phyloP scores from a whole-genome alignment of 2,329 filamentous ascomycete species.

The Aspergillus vadensis region DNA sequence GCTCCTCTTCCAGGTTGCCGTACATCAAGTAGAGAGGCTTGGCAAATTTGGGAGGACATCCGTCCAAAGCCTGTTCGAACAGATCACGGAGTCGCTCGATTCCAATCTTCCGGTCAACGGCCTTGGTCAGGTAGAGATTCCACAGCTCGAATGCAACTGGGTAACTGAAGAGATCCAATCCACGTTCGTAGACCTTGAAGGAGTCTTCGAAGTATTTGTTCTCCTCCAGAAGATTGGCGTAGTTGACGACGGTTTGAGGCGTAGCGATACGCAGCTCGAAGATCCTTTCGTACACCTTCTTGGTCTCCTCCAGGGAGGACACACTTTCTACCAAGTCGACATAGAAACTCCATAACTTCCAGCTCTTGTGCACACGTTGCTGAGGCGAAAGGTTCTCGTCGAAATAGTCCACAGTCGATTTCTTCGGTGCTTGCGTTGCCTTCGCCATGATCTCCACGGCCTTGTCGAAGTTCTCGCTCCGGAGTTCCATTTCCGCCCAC shows the following conservation, averaged over 20 bases:
- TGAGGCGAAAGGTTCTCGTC: constrained; percentile 92
- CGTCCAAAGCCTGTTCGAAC: constrained; percentile 95
- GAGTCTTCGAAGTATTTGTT: constrained; percentile 95
- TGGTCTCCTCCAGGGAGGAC: constrained; percentile 84
- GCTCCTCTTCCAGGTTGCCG: constrained; percentile 92
- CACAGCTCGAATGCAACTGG: constrained; percentile 97
- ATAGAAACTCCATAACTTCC: constrained; percentile 99
- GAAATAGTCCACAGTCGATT: constrained; percentile 98
- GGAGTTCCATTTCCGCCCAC: constrained; percentile 97
- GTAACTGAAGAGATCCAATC: constrained; percentile 96
- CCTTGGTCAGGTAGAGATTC: constrained; percentile 97
- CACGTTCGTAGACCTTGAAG: constrained; percentile 96
- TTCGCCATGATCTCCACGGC: constrained; percentile 96
- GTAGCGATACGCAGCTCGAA: constrained; percentile 98
- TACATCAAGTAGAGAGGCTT: constrained; percentile 98
- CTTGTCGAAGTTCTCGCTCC: constrained; percentile 92
- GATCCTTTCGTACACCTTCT: constrained; percentile 92
- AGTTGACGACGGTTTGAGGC: constrained; percentile 97
- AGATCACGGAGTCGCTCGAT: constrained; percentile 93
- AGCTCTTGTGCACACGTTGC: constrained; percentile 96
- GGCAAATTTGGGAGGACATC: constrained; percentile 91
- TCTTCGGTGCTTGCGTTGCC: constrained; percentile 92
- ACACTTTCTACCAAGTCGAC: constrained; percentile 97
- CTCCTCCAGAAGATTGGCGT: constrained; percentile 92
- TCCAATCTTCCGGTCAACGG: constrained; percentile 91